phyloP scores from a whole-genome alignment of 2,329 filamentous ascomycete species.

The Endocalyx cinctus region DNA sequence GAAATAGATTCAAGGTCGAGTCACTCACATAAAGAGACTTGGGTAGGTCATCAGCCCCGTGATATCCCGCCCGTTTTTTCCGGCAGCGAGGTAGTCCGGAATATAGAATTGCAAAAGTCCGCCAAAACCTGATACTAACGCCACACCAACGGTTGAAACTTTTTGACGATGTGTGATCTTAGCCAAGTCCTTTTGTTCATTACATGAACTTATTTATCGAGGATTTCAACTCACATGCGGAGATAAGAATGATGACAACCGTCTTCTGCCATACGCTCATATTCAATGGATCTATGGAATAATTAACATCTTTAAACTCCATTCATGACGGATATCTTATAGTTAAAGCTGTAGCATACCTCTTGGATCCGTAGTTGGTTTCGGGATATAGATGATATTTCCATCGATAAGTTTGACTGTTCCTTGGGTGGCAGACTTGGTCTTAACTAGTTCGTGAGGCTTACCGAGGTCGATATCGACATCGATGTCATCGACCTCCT shows the following conservation, averaged over 20 bases:
- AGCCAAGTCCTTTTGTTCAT: no score
- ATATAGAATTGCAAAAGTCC: conserved; percentile 37
- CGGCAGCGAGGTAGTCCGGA: conserved; percentile 29
- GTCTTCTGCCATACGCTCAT: conserved; percentile 23
- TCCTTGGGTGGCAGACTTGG: conserved; percentile 9
- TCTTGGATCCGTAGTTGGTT: conserved; percentile 28
- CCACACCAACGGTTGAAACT: conserved; percentile 35
- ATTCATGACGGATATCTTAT: no score
- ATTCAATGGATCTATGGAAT: conserved; percentile 23
- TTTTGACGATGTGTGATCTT: conserved; percentile 3
- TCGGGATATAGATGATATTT: conserved; percentile 29
- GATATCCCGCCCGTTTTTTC: conserved; percentile 34
- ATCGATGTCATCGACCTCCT: conserved; percentile 1
- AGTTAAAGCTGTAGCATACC: conserved; percentile 11
- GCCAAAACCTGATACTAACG: conserved; percentile 36
- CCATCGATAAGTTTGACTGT: conserved; percentile 25
- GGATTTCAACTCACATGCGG: no score
- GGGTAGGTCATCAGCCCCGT: conserved; percentile 32
- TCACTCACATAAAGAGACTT: conserved; percentile 17
- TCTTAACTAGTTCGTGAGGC: neutral
- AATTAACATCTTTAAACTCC: conserved; percentile 1
- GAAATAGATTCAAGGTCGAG: no score
- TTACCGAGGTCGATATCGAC: neutral
- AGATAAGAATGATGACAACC: conserved; percentile 19
- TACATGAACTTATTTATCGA: no score